Conservation (phyloP, 106 monocot genomes). For the Hemerocallis citrina region DNA sequence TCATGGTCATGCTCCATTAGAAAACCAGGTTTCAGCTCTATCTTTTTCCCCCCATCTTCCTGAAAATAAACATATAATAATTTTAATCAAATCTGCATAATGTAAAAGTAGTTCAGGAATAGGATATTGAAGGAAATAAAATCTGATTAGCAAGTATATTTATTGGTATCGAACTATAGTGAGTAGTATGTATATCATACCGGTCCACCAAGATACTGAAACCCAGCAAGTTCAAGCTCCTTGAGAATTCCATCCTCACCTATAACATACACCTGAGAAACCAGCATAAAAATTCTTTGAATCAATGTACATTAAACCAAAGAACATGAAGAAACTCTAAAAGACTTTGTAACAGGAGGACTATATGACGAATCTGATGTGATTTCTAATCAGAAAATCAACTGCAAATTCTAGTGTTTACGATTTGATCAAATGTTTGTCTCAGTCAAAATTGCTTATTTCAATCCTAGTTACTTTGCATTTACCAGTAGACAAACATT, state of each 20-base stretch:
- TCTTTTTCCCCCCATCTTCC: slow-evolving; percentile 89
- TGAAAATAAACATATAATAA: slow-evolving; percentile 25
- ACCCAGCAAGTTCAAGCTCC: slow-evolving; percentile 95
- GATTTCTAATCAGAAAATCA: too few species aligned
- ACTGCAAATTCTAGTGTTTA: too few species aligned
- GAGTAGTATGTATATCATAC: slow-evolving; percentile 31
- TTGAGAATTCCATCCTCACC: slow-evolving; percentile 96
- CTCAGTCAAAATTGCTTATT: too few species aligned
- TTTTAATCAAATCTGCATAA: not conserved
- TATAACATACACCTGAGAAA: slow-evolving; percentile 90
- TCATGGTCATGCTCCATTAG: slow-evolving; percentile 89
- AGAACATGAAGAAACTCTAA: not conserved
- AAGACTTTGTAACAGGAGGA: too few species aligned
- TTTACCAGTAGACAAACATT: too few species aligned
- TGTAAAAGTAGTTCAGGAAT: not conserved
- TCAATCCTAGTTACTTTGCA: too few species aligned
- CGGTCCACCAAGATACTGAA: slow-evolving; percentile 92
- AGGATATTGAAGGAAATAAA: not conserved
- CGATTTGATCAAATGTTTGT: too few species aligned
- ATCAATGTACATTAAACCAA: not conserved
- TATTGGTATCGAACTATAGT: not conserved
- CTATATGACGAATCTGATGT: too few species aligned
- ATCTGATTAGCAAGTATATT: too few species aligned
- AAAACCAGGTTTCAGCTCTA: slow-evolving; percentile 93
- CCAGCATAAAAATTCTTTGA: not conserved